Conservation (phyloP, 1,284 basidiomycete species). For the Leccinum ponderosum region DNA sequence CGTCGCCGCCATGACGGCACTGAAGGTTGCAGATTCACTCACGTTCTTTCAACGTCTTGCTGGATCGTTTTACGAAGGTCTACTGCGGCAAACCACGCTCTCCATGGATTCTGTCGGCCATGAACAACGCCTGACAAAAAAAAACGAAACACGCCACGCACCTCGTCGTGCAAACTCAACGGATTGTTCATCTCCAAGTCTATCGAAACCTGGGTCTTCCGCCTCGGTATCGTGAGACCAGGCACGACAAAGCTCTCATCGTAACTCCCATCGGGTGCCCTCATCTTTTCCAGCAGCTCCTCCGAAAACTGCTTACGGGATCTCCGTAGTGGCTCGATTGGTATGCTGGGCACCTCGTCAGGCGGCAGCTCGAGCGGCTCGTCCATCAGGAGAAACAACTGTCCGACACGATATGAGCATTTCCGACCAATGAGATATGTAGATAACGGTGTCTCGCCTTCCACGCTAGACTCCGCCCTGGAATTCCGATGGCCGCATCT, state of each 20-base stretch:
- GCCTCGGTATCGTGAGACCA: constrained; percentile 43
- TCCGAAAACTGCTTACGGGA: constrained; percentile 54
- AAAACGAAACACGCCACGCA: constrained; percentile 31
- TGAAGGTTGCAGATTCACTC: constrained; percentile 30
- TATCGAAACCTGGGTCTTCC: constrained; percentile 34
- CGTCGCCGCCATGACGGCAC: constrained; percentile 1
- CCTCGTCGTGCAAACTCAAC: constrained; percentile 80
- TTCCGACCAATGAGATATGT: constrained; percentile 2
- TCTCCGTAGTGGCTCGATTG: constrained; percentile 46
- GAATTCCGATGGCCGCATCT: constrained; percentile 45
- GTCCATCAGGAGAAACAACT: constrained; percentile 62
- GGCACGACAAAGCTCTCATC: constrained; percentile 63
- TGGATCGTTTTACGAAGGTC: constrained; percentile 85
- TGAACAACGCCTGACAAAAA: constrained; percentile 8
- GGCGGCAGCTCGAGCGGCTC: constrained; percentile 58
- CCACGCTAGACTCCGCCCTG: constrained; percentile 76
- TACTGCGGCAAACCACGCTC: constrained; percentile 84
- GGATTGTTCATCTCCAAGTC: constrained; percentile 82
- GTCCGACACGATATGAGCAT: constrained; percentile 11
- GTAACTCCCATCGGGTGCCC: constrained; percentile 77
- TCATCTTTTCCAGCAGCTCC: constrained; percentile 63
- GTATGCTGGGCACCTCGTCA: constrained; percentile 43
- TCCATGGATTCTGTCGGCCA: constrained; percentile 80
- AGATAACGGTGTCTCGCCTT: constrained; percentile 51
- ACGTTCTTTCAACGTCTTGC: constrained; percentile 94